Evolutionary conservation across 2,329 filamentous ascomycete genomes (phyloP), one percentile per base, ranked within the genome.

Genomic region (Trichoderma sp.): DNA sequence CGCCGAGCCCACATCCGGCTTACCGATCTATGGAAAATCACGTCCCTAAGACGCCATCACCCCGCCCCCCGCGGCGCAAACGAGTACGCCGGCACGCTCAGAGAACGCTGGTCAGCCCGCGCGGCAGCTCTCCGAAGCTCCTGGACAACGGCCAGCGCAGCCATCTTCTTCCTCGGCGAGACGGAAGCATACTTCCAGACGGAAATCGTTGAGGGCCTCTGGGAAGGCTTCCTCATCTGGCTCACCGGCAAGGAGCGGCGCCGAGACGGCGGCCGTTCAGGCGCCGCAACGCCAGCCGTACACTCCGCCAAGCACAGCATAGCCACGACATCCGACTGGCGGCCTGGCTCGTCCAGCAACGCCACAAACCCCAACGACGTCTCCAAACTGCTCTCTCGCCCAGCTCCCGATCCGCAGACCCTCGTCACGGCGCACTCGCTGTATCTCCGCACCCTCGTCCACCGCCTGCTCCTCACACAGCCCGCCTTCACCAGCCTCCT

Each of bases 131-230:
- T 97, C 85, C 89, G 96, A 18, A 91, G 89, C 71, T 87, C 95
- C 0, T 99, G 96, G 96, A 95, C 94, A 0, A 96, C 93, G 0
- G 91, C 91, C 73, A 94, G 92, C 75, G 92, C 94, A 2, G 91
- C 93, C 1, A 87, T 97, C 4, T 97, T 97, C 80, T 91, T 98
- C 73, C 84, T 98, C 4, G 93, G 92, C 0, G 94, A 97, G 77
- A 90, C 93, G 16, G 91, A 95, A 73, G 89, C 89, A 3, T 98
- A 97, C 75, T 89, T 98, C 55, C 95, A 97, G 78, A 93, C 92
- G 1, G 94, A 97, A 76, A 90, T 98, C 7, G 90, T 97, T 16
- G 88, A 90, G 70, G 89, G 90, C 37, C 89, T 93, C 1, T 97
- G 94, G 88, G 86, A 90, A 18, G 89, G 91, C 63, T 94, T 98